Conservation (phyloP, 2,329 filamentous ascomycete genomes). For the Furcasterigmium furcatum region DNA sequence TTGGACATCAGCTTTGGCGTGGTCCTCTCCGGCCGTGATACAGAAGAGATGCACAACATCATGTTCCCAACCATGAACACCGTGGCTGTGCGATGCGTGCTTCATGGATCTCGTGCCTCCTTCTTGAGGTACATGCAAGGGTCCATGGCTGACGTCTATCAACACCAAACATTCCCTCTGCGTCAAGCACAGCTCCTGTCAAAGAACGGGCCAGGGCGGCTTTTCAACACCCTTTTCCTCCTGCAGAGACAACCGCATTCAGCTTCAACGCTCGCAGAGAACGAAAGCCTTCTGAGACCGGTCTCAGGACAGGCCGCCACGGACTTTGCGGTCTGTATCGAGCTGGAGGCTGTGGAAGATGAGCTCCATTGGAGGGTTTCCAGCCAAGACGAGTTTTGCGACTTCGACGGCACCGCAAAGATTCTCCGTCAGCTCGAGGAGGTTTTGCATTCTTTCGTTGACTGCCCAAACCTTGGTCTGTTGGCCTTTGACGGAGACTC, state of each 20-base stretch:
- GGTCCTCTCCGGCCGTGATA: slow-evolving; percentile 81
- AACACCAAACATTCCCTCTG: slow-evolving; percentile 75
- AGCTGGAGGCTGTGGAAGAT: slow-evolving; percentile 62
- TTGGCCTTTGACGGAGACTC: slow-evolving; percentile 48
- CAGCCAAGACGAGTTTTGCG: slow-evolving; percentile 56
- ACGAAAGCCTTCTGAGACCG: slow-evolving; percentile 53
- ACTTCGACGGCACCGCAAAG: slow-evolving; percentile 35
- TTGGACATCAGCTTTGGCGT: slow-evolving; percentile 81
- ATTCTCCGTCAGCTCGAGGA: slow-evolving; percentile 59
- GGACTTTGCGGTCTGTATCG: slow-evolving; percentile 79
- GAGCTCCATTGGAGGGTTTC: slow-evolving; percentile 69
- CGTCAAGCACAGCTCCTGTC: slow-evolving; percentile 57
- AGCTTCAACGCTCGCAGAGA: not conserved
- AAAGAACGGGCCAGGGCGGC: slow-evolving; percentile 26
- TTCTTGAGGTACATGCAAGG: slow-evolving; percentile 74
- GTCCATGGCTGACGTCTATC: slow-evolving; percentile 61
- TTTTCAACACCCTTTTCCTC: slow-evolving; percentile 58
- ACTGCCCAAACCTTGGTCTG: slow-evolving; percentile 41
- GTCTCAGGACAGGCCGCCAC: slow-evolving; percentile 63
- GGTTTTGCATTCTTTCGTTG: slow-evolving; percentile 55
- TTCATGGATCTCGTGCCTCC: slow-evolving; percentile 63
- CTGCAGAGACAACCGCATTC: slow-evolving; percentile 36
- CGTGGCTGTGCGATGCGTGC: slow-evolving; percentile 66
- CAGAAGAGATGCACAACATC: slow-evolving; percentile 61
- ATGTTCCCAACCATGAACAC: slow-evolving; percentile 95